Conservation (phyloP, 495 filamentous ascomycete species). For the Xylaria intraflava region DNA sequence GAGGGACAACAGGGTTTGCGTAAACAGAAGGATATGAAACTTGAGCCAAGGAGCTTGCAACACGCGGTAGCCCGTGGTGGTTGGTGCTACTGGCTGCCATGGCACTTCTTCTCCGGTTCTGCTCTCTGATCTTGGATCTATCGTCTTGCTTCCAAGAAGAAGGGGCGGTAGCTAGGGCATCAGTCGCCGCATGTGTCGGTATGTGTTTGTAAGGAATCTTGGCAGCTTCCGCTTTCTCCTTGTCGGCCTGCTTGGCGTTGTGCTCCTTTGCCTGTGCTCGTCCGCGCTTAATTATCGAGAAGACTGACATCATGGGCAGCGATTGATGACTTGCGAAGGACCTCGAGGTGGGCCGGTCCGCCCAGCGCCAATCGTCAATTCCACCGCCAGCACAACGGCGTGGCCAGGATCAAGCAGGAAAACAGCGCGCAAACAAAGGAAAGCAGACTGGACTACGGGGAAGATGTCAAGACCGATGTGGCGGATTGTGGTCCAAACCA, state of each 20-base stretch:
- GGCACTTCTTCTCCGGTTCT: slow-evolving; percentile 37
- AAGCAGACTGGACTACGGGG: background rate
- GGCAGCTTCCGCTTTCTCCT: slow-evolving; percentile 31
- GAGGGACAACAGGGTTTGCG: slow-evolving; percentile 33
- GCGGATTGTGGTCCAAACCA: background rate
- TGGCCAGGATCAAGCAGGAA: background rate
- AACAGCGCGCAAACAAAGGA: background rate
- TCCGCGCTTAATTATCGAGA: slow-evolving; percentile 42
- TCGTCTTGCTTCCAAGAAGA: slow-evolving; percentile 40
- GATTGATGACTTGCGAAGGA: background rate
- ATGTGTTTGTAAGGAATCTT: slow-evolving; percentile 48
- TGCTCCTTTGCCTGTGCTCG: slow-evolving; percentile 47
- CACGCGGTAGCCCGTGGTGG: slow-evolving; percentile 31
- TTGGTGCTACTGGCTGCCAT: slow-evolving; percentile 28
- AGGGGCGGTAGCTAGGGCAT: slow-evolving; percentile 50
- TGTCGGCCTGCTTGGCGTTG: slow-evolving; percentile 37
- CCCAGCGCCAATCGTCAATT: background rate
- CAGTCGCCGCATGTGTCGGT: slow-evolving; percentile 50
- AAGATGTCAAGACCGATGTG: no score
- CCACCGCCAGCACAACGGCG: background rate
- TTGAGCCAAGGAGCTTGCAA: slow-evolving; percentile 36
- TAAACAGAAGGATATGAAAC: slow-evolving; percentile 37
- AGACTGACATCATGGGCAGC: slow-evolving; percentile 43
- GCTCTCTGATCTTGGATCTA: slow-evolving; percentile 34
- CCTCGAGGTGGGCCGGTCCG: background rate